Evolutionary conservation across 129 eudicot species (phyloP).

Genomic region (Chrysanthemum seticuspe): DNA sequence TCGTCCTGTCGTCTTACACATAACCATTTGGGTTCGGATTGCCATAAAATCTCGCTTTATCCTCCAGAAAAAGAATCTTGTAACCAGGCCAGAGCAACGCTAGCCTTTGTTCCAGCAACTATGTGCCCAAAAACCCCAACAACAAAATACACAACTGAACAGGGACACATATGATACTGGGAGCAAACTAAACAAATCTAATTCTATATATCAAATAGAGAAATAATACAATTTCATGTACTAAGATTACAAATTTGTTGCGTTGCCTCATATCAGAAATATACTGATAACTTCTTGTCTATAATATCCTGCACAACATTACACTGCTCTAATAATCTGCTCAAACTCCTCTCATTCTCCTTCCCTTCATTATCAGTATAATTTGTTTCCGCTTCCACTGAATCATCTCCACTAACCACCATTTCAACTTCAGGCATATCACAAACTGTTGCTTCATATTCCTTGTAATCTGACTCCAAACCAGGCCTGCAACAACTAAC

Average conservation of each 20-base stretch:
- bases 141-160: background rate
- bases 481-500: conserved; percentile 30
- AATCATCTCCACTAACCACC: conserved; percentile 7
- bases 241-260: background rate
- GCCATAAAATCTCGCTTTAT: too few species aligned
- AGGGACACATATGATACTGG: background rate
- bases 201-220: background rate
- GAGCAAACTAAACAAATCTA: background rate
- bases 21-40: too few species aligned
- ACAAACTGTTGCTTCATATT: conserved; percentile 14
- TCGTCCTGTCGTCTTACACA: too few species aligned
- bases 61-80: too few species aligned
- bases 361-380: background rate
- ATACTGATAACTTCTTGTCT: conserved; percentile 60
- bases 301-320: conserved; percentile 60
- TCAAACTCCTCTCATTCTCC: conserved; percentile 33
- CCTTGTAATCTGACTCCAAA: conserved; percentile 1
- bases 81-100: too few species aligned
- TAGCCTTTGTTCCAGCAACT: too few species aligned
- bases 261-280: conserved; percentile 36
- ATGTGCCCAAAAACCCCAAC: background rate
- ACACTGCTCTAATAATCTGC: conserved; percentile 65
- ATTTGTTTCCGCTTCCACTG: conserved; percentile 26
- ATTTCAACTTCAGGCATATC: conserved; percentile 19
- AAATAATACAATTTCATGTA: background rate